Percentiles rank a stretch among this genome's conserved stretches.
phyloP scores from a whole-genome alignment of 257 asterid genomes.

The Solanum ahanhuiri region DNA sequence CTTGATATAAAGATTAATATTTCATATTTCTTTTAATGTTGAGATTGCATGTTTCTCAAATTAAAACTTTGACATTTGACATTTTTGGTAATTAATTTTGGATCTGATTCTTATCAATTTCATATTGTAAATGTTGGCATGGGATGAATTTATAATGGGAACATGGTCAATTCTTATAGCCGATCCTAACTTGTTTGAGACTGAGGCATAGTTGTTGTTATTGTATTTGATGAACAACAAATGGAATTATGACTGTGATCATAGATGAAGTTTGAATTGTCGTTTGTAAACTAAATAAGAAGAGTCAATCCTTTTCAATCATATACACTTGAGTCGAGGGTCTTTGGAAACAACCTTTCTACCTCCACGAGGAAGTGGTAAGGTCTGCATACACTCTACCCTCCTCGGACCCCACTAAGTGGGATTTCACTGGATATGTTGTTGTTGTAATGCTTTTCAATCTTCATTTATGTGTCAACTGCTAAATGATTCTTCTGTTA shows the following conservation, averaged over 20 bases:
- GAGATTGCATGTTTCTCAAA: neutral
- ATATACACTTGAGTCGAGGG: too few relatives aligned
- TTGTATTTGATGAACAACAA: neutral
- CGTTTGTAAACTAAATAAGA: neutral
- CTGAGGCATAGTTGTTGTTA: neutral
- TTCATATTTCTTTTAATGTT: neutral
- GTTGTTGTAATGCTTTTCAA: too few relatives aligned
- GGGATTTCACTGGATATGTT: too few relatives aligned
- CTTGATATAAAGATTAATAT: neutral
- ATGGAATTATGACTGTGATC: neutral
- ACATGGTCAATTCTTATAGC: neutral
- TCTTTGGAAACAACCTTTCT: too few relatives aligned
- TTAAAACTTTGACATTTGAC: neutral
- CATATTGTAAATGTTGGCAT: neutral
- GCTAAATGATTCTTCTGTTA: neutral
- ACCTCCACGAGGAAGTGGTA: too few relatives aligned
- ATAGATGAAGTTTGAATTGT: neutral
- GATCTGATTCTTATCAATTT: neutral
- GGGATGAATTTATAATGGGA: neutral
- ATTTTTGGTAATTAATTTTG: neutral
- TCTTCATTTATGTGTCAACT: too few relatives aligned
- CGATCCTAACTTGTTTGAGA: neutral
- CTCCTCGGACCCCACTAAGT: too few relatives aligned
- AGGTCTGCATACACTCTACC: too few relatives aligned
- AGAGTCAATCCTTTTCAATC: neutral